Base-by-base conservation (phyloP, 768 basidiomycete genomes). In the Pleurotus sapidus region DNA sequence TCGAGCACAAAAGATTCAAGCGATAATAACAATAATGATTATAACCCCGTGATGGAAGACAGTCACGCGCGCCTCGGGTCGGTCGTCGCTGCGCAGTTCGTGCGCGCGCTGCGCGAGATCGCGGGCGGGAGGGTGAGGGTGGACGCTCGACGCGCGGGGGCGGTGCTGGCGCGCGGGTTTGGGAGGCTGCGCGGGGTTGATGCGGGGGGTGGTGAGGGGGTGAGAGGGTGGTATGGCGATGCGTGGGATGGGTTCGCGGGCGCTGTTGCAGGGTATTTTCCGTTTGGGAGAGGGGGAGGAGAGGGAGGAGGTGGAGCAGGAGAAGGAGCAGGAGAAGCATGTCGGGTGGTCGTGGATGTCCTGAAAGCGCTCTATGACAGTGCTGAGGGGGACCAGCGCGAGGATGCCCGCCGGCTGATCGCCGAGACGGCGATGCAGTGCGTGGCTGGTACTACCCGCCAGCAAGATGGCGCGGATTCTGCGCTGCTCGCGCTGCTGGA, bases 61-160 rank as follows among this genome's bases (percentile, higher is more conserved):
- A 9, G 3, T 3, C 55, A 62, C 0, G 55, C 54, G 8, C 60
- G 54, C 8, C 61, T 63, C 2, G 30, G 56, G 15, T 57, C 51
- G 4, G 63, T 91, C 6, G 72, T 87, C 2, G 64, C 56, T 7
- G 74, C 71, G 20, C 82, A 84, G 58, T 71, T 83, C 39, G 67
- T 64, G 4, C 74, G 72, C 37, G 66, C 82, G 1, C 86, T 84
- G 82, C 69, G 75, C 23, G 81, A 79, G 53, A 53, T 87, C 7
- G 68, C 67, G 12, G 67, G 64, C 2, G 70, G 70, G 51, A 74
- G 69, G 42, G 62, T 89, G 63, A 81, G 77, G 58, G 73, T 84
- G 0, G 77, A 81, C 3, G 75, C 74, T 14, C 61, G 62, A 9
- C 72, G 70, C 9, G 80, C 79, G 15, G 80, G 77, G 4, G 70